Percentiles rank a stretch among this genome's conserved stretches.
These are phyloP conservation scores for Primulina huaijiensis DNA, from an alignment of 257 asterid species.

Conservation along the genomic window DNA sequence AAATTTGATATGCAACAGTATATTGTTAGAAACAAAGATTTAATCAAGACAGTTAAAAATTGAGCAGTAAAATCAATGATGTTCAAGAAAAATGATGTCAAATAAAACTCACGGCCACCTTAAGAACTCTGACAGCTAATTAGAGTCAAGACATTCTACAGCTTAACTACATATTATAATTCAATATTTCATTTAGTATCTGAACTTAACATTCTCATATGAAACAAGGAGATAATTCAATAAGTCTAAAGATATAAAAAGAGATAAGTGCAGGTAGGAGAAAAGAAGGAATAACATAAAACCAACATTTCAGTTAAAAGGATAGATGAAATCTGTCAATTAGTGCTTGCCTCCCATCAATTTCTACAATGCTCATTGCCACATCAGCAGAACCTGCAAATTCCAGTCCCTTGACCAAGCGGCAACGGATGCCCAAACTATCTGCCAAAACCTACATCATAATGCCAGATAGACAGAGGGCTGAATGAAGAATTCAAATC, in stretches of 20 bases:
- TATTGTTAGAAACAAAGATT: constrained; percentile 21
- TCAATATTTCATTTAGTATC: neutral
- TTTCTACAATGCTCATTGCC: constrained; percentile 81
- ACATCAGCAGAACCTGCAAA: constrained; percentile 89
- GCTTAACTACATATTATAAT: too few species aligned
- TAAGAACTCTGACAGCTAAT: constrained; percentile 9
- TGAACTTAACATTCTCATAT: neutral
- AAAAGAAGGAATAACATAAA: constrained; percentile 13
- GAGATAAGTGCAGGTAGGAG: neutral
- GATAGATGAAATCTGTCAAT: constrained; percentile 6
- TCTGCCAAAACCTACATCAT: constrained; percentile 88
- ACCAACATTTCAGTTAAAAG: neutral
- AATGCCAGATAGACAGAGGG: constrained; percentile 28
- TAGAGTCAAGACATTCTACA: constrained; percentile 10
- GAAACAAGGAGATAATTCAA: too few species aligned
- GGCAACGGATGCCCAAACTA: constrained; percentile 74
- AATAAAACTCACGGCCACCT: constrained; percentile 6
- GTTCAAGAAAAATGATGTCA: constrained; percentile 8
- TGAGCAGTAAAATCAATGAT: constrained; percentile 9
- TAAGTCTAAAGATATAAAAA: neutral
- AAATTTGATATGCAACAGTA: constrained; percentile 18
- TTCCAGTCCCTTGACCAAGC: constrained; percentile 82
- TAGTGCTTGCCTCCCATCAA: constrained; percentile 65
- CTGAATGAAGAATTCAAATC: constrained; percentile 2
- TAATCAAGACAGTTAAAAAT: constrained; percentile 5